Base-by-base conservation (phyloP, 2,329 filamentous ascomycete species). In the Teratosphaeria destructans region DNA sequence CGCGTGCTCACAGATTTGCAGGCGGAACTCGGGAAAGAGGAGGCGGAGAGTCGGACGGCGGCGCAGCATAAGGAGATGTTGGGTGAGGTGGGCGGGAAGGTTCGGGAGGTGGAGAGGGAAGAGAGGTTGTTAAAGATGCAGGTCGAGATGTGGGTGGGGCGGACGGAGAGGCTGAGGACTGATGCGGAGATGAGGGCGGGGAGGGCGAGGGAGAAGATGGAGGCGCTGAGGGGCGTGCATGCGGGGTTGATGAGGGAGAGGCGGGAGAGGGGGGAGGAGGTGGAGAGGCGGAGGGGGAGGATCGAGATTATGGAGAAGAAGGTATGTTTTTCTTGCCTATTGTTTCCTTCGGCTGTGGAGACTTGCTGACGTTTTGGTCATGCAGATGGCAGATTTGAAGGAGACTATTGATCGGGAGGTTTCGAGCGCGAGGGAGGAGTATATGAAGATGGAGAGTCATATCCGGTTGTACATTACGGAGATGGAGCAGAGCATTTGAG, bases 241-340 rank as follows among this genome's bases (percentile, higher is more conserved):
- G 85, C 85, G 69, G 85, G 85, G 71, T 78, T 97, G 62, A 88
- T 87, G 0, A 88, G 93, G 70, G 93, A 99, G 79, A 82, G 92
- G 63, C 83, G 83, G 1, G 90, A 94, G 58, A 95, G 95, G 76
- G 87, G 87, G 37, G 87, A 90, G 60, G 93, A 97, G 70, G 95
- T 97, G 77, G 94, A 99, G 78, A 85, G 88, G 71, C 82, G 92
- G 68, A 85, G 89, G 66, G 90, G 96, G n/a, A 81, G 92, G 62
- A 97, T 99, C 64, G 94, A 99, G 76, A 91, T 96, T 78, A 96
- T 90, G 8, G 93, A 97, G 82, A 97, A 97, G 79, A 97, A 97
- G 89, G 91, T 91, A 79, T 67, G 79, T 71, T 49, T 54, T 32
- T 32, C 7, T 3, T 7, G 2, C 29, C 29, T 7, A 5, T 32